Conservation (phyloP, 495 filamentous ascomycete genomes). For the Letharia columbiana region DNA sequence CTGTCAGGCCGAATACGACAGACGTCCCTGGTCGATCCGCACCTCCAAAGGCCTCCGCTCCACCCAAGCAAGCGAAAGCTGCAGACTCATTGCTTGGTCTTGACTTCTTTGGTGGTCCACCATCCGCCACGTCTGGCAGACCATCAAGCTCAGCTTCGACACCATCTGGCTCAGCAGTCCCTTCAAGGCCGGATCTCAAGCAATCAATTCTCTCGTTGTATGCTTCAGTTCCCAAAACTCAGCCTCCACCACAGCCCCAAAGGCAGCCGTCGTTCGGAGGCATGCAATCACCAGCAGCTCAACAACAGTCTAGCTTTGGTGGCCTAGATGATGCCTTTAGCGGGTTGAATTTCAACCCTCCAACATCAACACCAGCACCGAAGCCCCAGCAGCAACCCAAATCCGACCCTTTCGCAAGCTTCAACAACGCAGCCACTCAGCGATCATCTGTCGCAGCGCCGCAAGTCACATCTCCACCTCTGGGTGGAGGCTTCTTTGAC, state of each 20-base stretch:
- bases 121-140: slow-evolving; percentile 54
- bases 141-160: slow-evolving; percentile 64
- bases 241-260: slow-evolving; percentile 48
- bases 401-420: slow-evolving; percentile 64
- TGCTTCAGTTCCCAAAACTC: slow-evolving; percentile 67
- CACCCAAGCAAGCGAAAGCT: slow-evolving; percentile 57
- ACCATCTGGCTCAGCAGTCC: slow-evolving; percentile 40
- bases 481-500: slow-evolving; percentile 75
- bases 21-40: slow-evolving; percentile 51
- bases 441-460: slow-evolving; percentile 47
- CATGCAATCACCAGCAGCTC: slow-evolving; percentile 49
- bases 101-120: slow-evolving; percentile 76
- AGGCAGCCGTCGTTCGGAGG: slow-evolving; percentile 60
- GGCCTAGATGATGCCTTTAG: slow-evolving; percentile 85
- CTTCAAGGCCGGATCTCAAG: slow-evolving; percentile 88
- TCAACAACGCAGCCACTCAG: slow-evolving; percentile 43
- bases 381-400: slow-evolving; percentile 43
- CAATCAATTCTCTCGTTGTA: slow-evolving; percentile 96
- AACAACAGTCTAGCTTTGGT: slow-evolving; percentile 49
- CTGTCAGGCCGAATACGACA: slow-evolving; percentile 58
- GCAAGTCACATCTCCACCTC: slow-evolving; percentile 42
- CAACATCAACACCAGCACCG: slow-evolving; percentile 46
- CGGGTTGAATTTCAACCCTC: slow-evolving; percentile 60
- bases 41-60: slow-evolving; percentile 55
- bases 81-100: slow-evolving; percentile 83